A percentile compares a stretch with the other conserved stretches of the same genome.
Evolutionary conservation across 2,329 filamentous ascomycete species (phyloP).

Genomic region (Amauroascus verrucosus): DNA sequence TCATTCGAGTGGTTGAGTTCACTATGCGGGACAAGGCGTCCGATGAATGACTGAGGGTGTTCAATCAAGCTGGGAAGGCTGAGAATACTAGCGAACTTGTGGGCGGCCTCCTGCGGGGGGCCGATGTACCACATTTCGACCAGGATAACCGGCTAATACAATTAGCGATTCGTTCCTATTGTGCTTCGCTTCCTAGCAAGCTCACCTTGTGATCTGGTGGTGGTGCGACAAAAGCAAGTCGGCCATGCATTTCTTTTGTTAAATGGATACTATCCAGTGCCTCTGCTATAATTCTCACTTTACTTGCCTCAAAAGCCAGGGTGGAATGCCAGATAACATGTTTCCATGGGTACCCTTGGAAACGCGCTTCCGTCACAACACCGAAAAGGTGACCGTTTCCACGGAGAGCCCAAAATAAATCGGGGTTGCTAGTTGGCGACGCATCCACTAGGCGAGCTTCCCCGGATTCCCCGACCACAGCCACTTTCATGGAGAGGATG

Average conservation of each 20-base stretch:
- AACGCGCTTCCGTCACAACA: constrained; percentile 19
- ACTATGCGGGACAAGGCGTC: constrained; percentile 1
- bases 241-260: constrained; percentile 1
- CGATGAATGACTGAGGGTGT: constrained; percentile 2
- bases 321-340: constrained; percentile 2
- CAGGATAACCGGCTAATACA: not conserved
- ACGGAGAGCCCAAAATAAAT: constrained; percentile 31
- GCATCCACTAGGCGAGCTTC: constrained; percentile 21
- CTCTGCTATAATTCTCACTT: not conserved
- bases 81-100: not conserved
- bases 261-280: not conserved
- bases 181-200: not conserved
- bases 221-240: not conserved
- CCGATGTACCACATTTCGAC: constrained; percentile 6
- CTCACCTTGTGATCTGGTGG: not conserved
- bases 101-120: not conserved
- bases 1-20: constrained; percentile 7
- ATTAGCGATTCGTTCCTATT: not conserved
- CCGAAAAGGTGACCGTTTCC: constrained; percentile 29
- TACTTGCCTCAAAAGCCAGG: not conserved
- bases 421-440: constrained; percentile 18
- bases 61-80: not conserved
- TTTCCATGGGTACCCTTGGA: not conserved
- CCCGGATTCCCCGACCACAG: not conserved
- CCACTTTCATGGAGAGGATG: constrained; percentile 1